Percentiles rank a stretch among this genome's conserved stretches.
Conservation (phyloP, 1,284 basidiomycete genomes). For the Schizophyllum amplum region DNA sequence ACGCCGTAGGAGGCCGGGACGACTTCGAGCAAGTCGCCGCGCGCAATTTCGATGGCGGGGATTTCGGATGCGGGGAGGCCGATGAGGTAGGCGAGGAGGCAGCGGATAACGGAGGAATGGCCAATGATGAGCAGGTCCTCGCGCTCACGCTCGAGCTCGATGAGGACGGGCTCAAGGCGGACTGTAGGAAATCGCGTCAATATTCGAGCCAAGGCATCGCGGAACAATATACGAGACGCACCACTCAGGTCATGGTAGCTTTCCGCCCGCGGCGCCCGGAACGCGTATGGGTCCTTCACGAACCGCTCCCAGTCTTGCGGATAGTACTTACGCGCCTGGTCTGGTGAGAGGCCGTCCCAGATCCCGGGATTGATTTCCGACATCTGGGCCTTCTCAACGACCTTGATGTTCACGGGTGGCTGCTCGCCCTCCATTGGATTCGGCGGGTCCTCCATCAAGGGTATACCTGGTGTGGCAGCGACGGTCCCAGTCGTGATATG, state of each 20-base stretch:
- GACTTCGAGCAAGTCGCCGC: constrained; percentile 85
- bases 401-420: constrained; percentile 53
- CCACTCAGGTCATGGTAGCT: constrained; percentile 65
- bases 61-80: constrained; percentile 96
- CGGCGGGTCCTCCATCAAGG: background rate
- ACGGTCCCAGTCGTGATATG: background rate
- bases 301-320: constrained; percentile 94
- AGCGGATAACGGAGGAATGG: constrained; percentile 97
- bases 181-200: constrained; percentile 95
- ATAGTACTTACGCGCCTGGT: constrained; percentile 85
- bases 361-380: constrained; percentile 96
- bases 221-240: constrained; percentile 12
- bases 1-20: constrained; percentile 88
- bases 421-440: constrained; percentile 1
- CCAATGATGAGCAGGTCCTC: constrained; percentile 97
- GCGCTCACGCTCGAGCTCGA: constrained; percentile 93
- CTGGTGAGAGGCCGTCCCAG: constrained; percentile 90
- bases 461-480: constrained; percentile 5
- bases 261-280: constrained; percentile 87
- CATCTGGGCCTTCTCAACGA: constrained; percentile 94
- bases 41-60: constrained; percentile 90
- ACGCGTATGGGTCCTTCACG: constrained; percentile 88
- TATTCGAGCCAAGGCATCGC: constrained; percentile 52
- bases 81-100: constrained; percentile 86
- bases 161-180: constrained; percentile 94